A percentile compares a stretch with the other conserved stretches of the same genome.
Evolutionary conservation across 805 yeast species (phyloP).

Genomic region (Saccharomycopsis sp.): DNA sequence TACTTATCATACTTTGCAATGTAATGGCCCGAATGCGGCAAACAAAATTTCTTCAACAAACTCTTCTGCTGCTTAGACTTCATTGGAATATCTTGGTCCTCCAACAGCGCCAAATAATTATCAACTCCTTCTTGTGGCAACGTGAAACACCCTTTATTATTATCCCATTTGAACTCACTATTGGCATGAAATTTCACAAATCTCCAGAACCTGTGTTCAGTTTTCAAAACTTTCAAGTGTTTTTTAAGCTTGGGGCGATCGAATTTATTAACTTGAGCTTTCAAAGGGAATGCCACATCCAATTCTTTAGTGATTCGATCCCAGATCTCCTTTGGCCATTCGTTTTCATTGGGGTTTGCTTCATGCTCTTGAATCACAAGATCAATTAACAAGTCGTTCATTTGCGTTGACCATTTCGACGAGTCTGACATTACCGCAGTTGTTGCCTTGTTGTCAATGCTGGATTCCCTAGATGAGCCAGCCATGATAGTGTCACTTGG

Average conservation of each 20-base stretch:
- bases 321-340: conserved; percentile 19
- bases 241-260: conserved; percentile 17
- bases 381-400: conserved; percentile 17
- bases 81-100: conserved; percentile 12
- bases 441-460: background rate
- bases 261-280: conserved; percentile 19
- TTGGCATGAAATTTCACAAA: conserved; percentile 17
- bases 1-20: conserved; percentile 12
- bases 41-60: conserved; percentile 20
- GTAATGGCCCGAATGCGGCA: conserved; percentile 16
- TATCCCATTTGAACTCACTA: conserved; percentile 13
- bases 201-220: conserved; percentile 18
- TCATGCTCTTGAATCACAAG: conserved; percentile 14
- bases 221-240: conserved; percentile 17
- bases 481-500: background rate
- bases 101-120: conserved; percentile 14
- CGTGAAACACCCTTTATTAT: conserved; percentile 14
- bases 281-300: conserved; percentile 18
- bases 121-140: conserved; percentile 16
- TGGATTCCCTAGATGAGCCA: background rate
- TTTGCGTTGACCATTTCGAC: conserved; percentile 20
- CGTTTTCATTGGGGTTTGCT: conserved; percentile 19
- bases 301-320: conserved; percentile 14
- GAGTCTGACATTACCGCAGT: conserved; percentile 3
- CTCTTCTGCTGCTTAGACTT: conserved; percentile 13